Conservation (phyloP, 768 basidiomycete genomes). For the Boletus vinaceobasis region DNA sequence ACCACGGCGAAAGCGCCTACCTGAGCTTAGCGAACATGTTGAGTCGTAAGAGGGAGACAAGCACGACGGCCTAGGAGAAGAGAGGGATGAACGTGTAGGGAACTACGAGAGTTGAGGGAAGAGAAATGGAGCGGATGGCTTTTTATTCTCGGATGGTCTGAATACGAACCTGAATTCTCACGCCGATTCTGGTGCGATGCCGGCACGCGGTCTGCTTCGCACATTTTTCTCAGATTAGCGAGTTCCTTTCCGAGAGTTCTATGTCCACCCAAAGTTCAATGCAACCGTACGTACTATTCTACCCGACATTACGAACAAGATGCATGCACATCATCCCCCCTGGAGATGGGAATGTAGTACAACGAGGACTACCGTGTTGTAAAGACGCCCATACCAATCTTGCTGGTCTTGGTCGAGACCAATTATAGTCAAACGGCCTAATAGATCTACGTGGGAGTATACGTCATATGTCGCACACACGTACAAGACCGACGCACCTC, state of each 20-base stretch:
- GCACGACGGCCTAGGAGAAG: not conserved
- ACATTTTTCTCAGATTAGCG: conserved; percentile 13
- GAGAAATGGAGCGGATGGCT: not conserved
- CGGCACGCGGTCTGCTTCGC: conserved; percentile 13
- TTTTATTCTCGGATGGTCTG: conserved; percentile 22
- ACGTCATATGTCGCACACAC: not conserved
- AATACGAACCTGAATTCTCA: conserved; percentile 18
- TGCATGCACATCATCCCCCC: not conserved
- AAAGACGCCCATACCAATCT: not conserved
- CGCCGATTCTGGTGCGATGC: conserved; percentile 19
- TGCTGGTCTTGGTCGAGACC: not conserved
- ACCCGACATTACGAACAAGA: not conserved
- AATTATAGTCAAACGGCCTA: conserved; percentile 14
- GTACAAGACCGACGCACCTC: conserved; percentile 53
- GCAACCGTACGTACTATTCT: conserved; percentile 8
- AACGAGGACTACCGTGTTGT: not conserved
- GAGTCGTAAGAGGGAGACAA: conserved; percentile 12
- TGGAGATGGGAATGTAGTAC: conserved; percentile 9
- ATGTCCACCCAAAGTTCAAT: conserved; percentile 7
- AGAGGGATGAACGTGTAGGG: conserved; percentile 17
- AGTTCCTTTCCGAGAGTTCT: conserved; percentile 4
- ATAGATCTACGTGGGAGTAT: conserved; percentile 32
- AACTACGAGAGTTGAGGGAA: conserved; percentile 13
- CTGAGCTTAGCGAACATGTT: conserved; percentile 52
- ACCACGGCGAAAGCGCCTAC: conserved; percentile 26